Evolutionary conservation across 192 early-diverging fungal species (phyloP).

Genomic region (Backusella tarrabulga): DNA sequence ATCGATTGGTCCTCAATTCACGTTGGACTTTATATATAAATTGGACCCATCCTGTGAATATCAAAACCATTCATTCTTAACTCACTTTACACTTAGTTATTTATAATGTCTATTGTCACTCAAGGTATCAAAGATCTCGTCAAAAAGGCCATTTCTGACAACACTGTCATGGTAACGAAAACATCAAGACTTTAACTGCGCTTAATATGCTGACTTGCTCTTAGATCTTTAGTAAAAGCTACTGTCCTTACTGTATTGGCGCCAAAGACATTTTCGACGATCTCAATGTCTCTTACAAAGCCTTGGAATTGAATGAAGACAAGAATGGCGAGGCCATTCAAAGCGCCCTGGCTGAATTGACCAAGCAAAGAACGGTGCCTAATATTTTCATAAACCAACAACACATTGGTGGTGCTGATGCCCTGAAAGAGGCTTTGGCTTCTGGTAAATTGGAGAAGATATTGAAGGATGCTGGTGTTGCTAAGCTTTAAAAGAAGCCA

Average conservation of each 20-base stretch:
- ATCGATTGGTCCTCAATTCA: background rate
- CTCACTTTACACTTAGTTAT: background rate
- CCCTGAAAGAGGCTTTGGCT: constrained; percentile 45
- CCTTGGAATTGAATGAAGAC: constrained; percentile 60
- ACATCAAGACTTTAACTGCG: background rate
- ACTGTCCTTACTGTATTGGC: constrained; percentile 63
- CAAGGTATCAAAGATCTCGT: constrained; percentile 9
- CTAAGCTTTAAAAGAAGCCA: constrained; percentile 5
- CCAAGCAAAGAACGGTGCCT: constrained; percentile 65
- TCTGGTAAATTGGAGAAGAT: constrained; percentile 49
- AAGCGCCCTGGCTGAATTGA: constrained; percentile 35
- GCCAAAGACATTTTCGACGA: constrained; percentile 57
- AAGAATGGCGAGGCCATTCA: constrained; percentile 58
- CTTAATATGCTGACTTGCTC: background rate
- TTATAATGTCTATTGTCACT: background rate
- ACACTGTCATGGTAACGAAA: constrained; percentile 18
- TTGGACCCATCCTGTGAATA: too few relatives aligned
- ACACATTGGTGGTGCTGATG: constrained; percentile 67
- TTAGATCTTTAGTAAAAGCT: constrained; percentile 75
- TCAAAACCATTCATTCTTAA: too few relatives aligned
- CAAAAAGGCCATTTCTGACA: constrained; percentile 21
- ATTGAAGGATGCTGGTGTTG: constrained; percentile 41
- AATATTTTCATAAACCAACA: constrained; percentile 67
- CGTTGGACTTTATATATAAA: background rate
- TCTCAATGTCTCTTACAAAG: constrained; percentile 48